Percentiles rank a stretch among this genome's conserved stretches.
Evolutionary conservation across 2,329 filamentous ascomycete genomes (phyloP).

Genomic region (Fonsecaea multimorphosa): DNA sequence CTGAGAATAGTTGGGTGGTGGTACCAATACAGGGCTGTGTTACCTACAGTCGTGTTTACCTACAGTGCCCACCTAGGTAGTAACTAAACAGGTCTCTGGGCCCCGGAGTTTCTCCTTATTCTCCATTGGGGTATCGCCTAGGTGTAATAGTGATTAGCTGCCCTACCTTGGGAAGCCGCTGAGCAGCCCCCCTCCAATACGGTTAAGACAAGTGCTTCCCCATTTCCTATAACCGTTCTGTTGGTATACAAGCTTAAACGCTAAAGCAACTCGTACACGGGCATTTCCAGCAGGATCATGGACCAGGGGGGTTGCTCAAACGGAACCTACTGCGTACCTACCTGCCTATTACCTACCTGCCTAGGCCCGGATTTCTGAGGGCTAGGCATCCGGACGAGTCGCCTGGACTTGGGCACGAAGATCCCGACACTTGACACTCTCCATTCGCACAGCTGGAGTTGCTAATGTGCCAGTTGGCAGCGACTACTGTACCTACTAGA

Average conservation of each 20-base stretch:
- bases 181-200: background rate
- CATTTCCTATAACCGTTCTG: constrained; percentile 2
- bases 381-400: constrained; percentile 25
- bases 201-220: constrained; percentile 3
- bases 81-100: background rate
- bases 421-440: background rate
- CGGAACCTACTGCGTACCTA: background rate
- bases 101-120: background rate
- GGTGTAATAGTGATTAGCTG: background rate
- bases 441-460: constrained; percentile 10
- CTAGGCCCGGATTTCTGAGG: background rate
- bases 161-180: background rate
- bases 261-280: background rate
- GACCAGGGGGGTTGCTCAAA: background rate
- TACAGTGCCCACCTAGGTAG: no score
- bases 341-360: background rate
- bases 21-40: no score
- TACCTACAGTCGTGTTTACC: background rate
- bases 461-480: constrained; percentile 13
- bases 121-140: background rate
- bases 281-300: background rate
- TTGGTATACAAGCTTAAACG: background rate
- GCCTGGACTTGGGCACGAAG: constrained; percentile 28
- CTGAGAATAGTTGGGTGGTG: background rate
- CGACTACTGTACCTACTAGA: constrained; percentile 17